Conservation (phyloP, 257 asterid genomes). For the Nicotiana benthamiana region DNA sequence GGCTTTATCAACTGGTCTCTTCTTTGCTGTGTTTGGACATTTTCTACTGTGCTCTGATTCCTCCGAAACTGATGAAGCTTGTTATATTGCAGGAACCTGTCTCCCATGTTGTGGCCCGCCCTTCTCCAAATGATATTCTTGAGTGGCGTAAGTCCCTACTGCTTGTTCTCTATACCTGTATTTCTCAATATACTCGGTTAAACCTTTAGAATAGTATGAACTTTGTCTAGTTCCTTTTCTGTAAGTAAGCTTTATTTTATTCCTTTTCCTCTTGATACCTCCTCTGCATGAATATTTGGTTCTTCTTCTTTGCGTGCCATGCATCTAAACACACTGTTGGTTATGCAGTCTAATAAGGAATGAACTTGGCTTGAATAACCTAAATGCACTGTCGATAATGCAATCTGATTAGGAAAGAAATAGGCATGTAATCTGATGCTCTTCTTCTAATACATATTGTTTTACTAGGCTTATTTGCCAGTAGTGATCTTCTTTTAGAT, state of each 20-base stretch:
- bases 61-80: background rate
- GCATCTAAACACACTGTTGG: background rate
- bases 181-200: background rate
- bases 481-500: background rate
- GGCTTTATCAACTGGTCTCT: background rate
- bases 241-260: background rate
- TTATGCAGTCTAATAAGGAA: background rate
- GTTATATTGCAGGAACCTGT: constrained; percentile 67
- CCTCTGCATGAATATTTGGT: background rate
- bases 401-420: background rate
- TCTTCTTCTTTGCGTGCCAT: background rate
- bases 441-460: background rate
- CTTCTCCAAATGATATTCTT: constrained; percentile 87
- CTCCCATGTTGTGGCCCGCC: constrained; percentile 92
- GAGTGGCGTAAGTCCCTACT: constrained; percentile 90
- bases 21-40: background rate
- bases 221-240: background rate
- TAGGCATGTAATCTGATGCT: background rate
- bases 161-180: background rate
- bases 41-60: background rate
- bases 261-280: background rate
- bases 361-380: background rate
- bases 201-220: background rate
- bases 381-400: background rate
- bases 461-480: background rate